Evolutionary conservation across 2,329 filamentous ascomycete genomes (phyloP), one percentile per base, ranked within the genome.

Genomic region (Septoria petroselini): DNA sequence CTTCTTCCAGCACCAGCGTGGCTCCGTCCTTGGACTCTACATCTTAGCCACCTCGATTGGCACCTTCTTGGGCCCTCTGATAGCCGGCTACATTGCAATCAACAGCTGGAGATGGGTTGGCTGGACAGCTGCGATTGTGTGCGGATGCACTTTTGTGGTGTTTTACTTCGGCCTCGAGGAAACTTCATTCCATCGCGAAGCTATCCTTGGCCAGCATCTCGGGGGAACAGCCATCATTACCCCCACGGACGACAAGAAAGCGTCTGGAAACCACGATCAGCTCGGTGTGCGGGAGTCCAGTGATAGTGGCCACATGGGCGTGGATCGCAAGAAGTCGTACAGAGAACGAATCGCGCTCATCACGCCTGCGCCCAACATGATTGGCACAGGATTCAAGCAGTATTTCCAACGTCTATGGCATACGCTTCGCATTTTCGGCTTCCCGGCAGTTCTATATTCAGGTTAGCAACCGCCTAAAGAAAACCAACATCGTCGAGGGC

Each of bases 1-100:
- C 23, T 81, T 78, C 68, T 81, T 77, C 53, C 75, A 80, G 64
- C 78, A 81, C 57, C 76, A 78, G 52, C 73, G 77, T 35, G 78
- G 78, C 33, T 71, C 72, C 1, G 75, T 77, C 1, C 68, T 81
- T 4, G 78, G 78, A 49, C 60, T 80, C 19, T 81, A 81, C 57
- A 76, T 79, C 19, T 66, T 80, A 29, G 74, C 78, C 1, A 80
- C 77, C 1, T 77, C 74, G 55, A 70, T 80, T 23, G 78, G 78
- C 17, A 81, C 78, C 2, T 81, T 79, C 57, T 62, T 79, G 3
- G 78, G 78, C 0, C 78, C 78, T 2, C 57, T 81, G 35, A 66
- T 80, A 11, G 76, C 73, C 17, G 75, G 76, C 3, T 77, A 77
- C 48, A 71, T 80, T 23, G 71, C 74, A 1, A 70, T 68, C 25